A percentile compares a stretch with the other conserved stretches of the same genome.
Evolutionary conservation across 2,329 filamentous ascomycete genomes (phyloP).

Genomic region (Leptodontidium sp.): DNA sequence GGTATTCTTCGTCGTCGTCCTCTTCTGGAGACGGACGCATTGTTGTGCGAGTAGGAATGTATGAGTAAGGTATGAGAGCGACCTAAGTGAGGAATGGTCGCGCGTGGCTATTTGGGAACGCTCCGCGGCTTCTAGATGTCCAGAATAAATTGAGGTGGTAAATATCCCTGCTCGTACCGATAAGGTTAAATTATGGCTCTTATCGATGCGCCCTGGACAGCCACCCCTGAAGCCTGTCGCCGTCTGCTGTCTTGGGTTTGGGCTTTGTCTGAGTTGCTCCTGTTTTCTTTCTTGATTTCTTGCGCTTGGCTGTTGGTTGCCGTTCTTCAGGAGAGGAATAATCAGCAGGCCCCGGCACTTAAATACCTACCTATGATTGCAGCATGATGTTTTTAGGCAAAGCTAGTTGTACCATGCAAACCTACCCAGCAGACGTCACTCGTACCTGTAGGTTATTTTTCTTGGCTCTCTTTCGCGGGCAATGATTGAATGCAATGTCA

Average conservation of each 20-base stretch:
- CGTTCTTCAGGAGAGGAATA: background rate
- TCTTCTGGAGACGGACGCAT: conserved; percentile 36
- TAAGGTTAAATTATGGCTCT: conserved; percentile 30
- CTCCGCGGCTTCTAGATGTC: conserved; percentile 15
- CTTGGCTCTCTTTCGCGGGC: background rate
- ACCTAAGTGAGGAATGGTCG: background rate
- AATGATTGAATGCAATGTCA: background rate
- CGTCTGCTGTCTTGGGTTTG: background rate
- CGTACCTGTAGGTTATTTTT: background rate
- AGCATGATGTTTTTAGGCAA: background rate
- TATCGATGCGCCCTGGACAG: conserved; percentile 21
- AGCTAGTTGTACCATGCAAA: background rate
- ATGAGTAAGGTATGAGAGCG: conserved; percentile 10
- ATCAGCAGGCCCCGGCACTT: conserved; percentile 1
- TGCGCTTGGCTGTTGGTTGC: conserved; percentile 2
- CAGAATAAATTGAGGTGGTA: conserved; percentile 18
- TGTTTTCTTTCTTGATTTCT: background rate
- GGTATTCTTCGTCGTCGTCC: conserved; percentile 31
- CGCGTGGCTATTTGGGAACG: conserved; percentile 20
- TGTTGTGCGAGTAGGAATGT: conserved; percentile 25
- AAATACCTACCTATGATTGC: background rate
- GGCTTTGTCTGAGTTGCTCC: background rate
- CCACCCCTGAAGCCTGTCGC: conserved; percentile 11
- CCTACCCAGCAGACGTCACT: background rate
- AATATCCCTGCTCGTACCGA: conserved; percentile 19